Conservation (phyloP, 1,139 yeast genomes). For the Saccharomyces hybrid region DNA sequence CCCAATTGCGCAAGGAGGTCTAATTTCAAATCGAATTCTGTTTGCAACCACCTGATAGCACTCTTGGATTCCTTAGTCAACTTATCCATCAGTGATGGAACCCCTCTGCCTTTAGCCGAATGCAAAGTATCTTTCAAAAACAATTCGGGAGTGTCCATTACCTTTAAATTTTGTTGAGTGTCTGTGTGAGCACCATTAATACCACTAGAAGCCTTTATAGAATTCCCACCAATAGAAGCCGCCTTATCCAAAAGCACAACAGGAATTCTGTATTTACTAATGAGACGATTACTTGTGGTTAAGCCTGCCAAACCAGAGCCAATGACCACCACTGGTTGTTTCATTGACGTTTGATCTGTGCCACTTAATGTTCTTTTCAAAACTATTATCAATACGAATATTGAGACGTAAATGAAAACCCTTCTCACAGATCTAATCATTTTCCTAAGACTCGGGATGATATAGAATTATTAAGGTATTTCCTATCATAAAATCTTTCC, state of each 20-base stretch:
- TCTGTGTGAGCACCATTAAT: conserved; percentile 67
- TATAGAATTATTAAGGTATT: background rate
- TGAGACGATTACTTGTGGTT: conserved; percentile 62
- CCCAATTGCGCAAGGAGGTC: conserved; percentile 62
- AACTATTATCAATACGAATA: conserved; percentile 2
- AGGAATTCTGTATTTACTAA: conserved; percentile 43
- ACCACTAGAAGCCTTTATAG: conserved; percentile 77
- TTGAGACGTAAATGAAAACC: conserved; percentile 1
- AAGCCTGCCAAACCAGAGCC: conserved; percentile 82
- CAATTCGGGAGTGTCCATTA: conserved; percentile 48
- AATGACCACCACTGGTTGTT: conserved; percentile 47
- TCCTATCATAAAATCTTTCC: background rate
- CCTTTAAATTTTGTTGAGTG: conserved; percentile 46
- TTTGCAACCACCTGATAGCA: conserved; percentile 69
- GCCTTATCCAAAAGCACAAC: conserved; percentile 58
- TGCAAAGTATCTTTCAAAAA: conserved; percentile 62
- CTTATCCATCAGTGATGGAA: conserved; percentile 37
- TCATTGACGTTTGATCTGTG: background rate
- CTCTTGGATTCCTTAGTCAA: conserved; percentile 40
- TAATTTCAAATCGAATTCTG: conserved; percentile 51
- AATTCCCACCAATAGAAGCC: conserved; percentile 64
- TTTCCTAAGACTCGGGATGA: background rate
- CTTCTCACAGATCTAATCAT: conserved; percentile 2
- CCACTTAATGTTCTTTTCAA: background rate
- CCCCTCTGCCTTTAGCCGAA: conserved; percentile 58